A percentile compares a stretch with the other conserved stretches of the same genome.
These are phyloP conservation scores for Evernia prunastri DNA, from an alignment of 495 filamentous ascomycete genomes.

Conservation along the genomic window DNA sequence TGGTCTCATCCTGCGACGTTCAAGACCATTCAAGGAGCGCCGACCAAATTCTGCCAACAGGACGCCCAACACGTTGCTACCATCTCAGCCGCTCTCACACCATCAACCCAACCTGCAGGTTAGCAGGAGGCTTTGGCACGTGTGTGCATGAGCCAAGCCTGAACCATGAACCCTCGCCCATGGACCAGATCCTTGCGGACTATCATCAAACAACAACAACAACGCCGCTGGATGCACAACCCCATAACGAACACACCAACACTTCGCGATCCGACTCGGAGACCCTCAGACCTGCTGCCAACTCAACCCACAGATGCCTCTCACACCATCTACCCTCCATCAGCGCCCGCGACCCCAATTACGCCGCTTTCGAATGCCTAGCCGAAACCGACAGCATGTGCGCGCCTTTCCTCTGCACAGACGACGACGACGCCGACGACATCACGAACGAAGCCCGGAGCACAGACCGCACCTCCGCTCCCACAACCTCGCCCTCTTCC, in stretches of 20 bases:
- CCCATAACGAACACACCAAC: background rate
- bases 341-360: background rate
- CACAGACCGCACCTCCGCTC: background rate
- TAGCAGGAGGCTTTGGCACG: background rate
- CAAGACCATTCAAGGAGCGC: background rate
- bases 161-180: background rate
- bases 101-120: background rate
- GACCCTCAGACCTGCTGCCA: background rate
- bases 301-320: background rate
- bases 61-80: background rate
- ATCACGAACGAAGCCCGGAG: background rate
- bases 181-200: background rate
- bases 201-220: background rate
- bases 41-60: background rate
- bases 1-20: background rate
- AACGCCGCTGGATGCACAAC: background rate
- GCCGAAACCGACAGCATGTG: background rate
- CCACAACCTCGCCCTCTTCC: background rate
- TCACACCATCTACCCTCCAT: background rate
- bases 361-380: background rate
- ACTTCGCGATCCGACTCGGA: background rate
- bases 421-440: background rate
- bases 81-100: background rate
- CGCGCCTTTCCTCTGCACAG: background rate
- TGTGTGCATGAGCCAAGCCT: background rate